A percentile compares a stretch with the other conserved stretches of the same genome.
phyloP scores from a whole-genome alignment of 2,329 filamentous ascomycete genomes.

The Trichocomaceae sp. region DNA sequence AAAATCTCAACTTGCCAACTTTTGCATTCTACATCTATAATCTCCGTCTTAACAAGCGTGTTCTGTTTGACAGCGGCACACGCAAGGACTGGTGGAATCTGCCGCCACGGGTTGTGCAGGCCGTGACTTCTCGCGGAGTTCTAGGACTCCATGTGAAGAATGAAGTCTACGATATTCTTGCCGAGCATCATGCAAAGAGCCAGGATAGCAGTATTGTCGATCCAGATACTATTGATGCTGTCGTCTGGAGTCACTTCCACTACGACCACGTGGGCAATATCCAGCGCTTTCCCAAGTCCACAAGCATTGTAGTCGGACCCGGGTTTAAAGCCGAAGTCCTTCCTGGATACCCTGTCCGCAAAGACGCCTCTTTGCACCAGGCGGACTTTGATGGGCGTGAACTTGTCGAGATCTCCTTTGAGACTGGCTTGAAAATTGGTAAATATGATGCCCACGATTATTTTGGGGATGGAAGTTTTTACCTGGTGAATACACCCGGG shows the following conservation, averaged over 20 bases:
- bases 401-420: slow-evolving; percentile 19
- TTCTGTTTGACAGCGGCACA: slow-evolving; percentile 26
- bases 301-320: slow-evolving; percentile 43
- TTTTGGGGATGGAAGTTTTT: slow-evolving; percentile 26
- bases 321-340: slow-evolving; percentile 42
- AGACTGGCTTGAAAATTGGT: slow-evolving; percentile 22
- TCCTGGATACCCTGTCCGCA: slow-evolving; percentile 40
- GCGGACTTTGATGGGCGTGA: slow-evolving; percentile 29
- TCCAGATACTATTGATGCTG: slow-evolving; percentile 28
- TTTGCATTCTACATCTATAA: slow-evolving; percentile 20
- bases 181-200: slow-evolving; percentile 1
- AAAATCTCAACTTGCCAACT: slow-evolving; percentile 20
- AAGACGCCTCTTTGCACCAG: slow-evolving; percentile 30
- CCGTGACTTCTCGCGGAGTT: slow-evolving; percentile 16
- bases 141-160: slow-evolving; percentile 20
- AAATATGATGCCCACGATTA: slow-evolving; percentile 23
- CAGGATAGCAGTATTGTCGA: slow-evolving; percentile 17
- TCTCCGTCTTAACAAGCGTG: slow-evolving; percentile 15
- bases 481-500: slow-evolving; percentile 24
- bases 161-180: slow-evolving; percentile 29
- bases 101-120: slow-evolving; percentile 18
- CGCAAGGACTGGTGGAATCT: slow-evolving; percentile 28
- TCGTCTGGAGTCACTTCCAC: slow-evolving; percentile 44
- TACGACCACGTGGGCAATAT: slow-evolving; percentile 47
- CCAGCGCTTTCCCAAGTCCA: slow-evolving; percentile 36